Evolutionary conservation across 768 basidiomycete genomes (phyloP).

Genomic region (Ramaria rubella): DNA sequence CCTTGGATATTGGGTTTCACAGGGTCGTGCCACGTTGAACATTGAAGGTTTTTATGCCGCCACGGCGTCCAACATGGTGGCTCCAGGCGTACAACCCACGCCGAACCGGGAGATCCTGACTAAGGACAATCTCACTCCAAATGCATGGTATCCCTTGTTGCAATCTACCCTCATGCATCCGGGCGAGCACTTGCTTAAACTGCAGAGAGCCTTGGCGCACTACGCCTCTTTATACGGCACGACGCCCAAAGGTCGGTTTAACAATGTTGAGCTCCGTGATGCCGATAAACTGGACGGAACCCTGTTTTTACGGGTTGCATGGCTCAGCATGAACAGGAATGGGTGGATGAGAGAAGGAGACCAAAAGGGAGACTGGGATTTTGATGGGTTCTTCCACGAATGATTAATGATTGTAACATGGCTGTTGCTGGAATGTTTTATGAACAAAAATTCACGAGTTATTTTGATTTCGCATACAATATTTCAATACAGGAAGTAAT

Average conservation of each 20-base stretch:
- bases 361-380: constrained; percentile 20
- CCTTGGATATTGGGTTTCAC: constrained; percentile 50
- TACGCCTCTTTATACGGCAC: constrained; percentile 39
- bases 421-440: not conserved
- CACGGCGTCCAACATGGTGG: constrained; percentile 13
- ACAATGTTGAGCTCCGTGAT: constrained; percentile 36
- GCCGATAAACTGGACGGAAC: constrained; percentile 52
- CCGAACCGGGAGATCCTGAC: constrained; percentile 14
- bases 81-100: constrained; percentile 16
- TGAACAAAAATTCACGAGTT: not conserved
- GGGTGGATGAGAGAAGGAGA: constrained; percentile 37
- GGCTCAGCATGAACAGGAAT: constrained; percentile 39
- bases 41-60: constrained; percentile 42
- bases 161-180: constrained; percentile 49
- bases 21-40: constrained; percentile 46
- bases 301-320: constrained; percentile 53
- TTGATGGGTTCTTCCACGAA: constrained; percentile 22
- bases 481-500: not conserved
- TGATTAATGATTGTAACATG: not conserved
- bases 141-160: constrained; percentile 55
- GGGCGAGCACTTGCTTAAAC: constrained; percentile 43
- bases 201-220: constrained; percentile 45
- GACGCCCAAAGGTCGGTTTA: constrained; percentile 10
- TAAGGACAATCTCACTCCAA: constrained; percentile 33
- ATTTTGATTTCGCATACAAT: not conserved